Base-by-base conservation (phyloP, 2,329 filamentous ascomycete species). In the Ophiostoma sp. region DNA sequence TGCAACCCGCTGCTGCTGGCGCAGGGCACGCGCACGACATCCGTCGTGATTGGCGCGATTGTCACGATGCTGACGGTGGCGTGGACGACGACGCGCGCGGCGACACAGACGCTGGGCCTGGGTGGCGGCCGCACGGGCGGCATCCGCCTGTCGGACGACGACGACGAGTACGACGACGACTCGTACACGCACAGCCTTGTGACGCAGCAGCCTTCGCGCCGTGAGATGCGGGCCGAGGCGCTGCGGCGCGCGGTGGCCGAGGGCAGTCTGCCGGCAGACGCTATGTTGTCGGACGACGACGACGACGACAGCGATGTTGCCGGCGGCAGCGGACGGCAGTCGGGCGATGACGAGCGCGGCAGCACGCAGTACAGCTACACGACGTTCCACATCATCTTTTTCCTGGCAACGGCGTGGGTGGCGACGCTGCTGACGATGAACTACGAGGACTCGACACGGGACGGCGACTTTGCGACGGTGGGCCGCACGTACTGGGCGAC, bases 51-150 rank as follows among this genome's bases (percentile, higher is more conserved):
- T 72, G 95, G 95, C 70, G 95, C 95, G 42, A 89, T 99, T 72
- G 92, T 97, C 67, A 99, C 95, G 11, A 96, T 99, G 86, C 84
- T 97, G 65, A 98, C 95, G 1, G 92, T 98, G 67, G 95, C 95
- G 7, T 99, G 98, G 80, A 99, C 95, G 5, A 99, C 95, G 2
- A 99, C 95, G 2, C 89, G 95, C 66, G 95, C 95, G 18, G 95
- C 95, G 14, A 98, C 95, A 0, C 93, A 97, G 79, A 91, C 89
- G 70, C 84, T 95, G 6, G 91, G 91, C 4, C 81, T 94, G 1
- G 89, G 89, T 67, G 84, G 85, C 69, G 83, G 76, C 71, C 76
- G 82, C 67, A 84, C 84, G 71, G 84, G 82, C 66, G 87, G 92
- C 74, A 85, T 77, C 74, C 86, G 84, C 72, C 83, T 81, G 68